Evolutionary conservation across 2,329 filamentous ascomycete genomes (phyloP).

Genomic region (Colletotrichum spaethianum): DNA sequence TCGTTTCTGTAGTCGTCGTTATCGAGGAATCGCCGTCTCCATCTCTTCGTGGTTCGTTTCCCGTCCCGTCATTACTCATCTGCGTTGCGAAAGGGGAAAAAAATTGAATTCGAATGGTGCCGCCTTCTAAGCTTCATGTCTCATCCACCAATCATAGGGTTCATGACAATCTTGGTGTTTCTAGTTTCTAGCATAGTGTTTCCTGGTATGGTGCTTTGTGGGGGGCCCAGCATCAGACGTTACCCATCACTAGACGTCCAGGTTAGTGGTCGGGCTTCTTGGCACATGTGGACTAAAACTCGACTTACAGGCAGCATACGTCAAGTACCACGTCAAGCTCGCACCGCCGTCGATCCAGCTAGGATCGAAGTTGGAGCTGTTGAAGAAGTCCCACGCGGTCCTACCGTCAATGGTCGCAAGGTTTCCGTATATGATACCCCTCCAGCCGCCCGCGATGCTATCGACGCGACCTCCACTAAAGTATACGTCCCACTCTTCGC

Average conservation of each 20-base stretch:
- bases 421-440: constrained; percentile 86
- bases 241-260: constrained; percentile 2
- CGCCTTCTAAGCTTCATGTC: not conserved
- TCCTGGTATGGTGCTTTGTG: not conserved
- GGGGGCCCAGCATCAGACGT: not conserved
- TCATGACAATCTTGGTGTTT: not conserved
- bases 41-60: not conserved
- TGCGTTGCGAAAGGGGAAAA: not conserved
- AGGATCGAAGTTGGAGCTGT: constrained; percentile 73
- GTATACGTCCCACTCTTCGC: constrained; percentile 85
- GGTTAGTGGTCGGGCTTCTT: constrained; percentile 16
- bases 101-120: constrained; percentile 8
- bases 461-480: constrained; percentile 80
- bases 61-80: constrained; percentile 12
- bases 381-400: constrained; percentile 83
- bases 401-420: constrained; percentile 82
- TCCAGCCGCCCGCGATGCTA: constrained; percentile 82
- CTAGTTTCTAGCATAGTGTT: not conserved
- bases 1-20: not conserved
- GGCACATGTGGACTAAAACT: not conserved
- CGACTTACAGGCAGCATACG: constrained; percentile 80
- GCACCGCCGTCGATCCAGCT: constrained; percentile 86
- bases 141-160: not conserved
- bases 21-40: not conserved
- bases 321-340: constrained; percentile 87